Evolutionary conservation across 2,329 filamentous ascomycete genomes (phyloP), one percentile per base, ranked within the genome.

Genomic region (Claviceps fusiformis): DNA sequence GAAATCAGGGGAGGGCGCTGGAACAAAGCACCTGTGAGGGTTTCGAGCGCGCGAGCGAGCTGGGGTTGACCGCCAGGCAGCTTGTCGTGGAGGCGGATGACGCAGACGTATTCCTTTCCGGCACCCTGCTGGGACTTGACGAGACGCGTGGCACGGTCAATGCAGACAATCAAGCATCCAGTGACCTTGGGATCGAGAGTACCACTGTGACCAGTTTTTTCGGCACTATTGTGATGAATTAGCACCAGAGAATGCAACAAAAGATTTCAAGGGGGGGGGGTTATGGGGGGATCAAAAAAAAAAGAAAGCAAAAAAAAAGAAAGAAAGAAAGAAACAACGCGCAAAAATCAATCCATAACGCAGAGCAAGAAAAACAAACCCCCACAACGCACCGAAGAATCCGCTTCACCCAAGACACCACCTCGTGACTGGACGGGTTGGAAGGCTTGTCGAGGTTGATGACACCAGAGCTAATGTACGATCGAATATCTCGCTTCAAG

Each of bases 81-180:
- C 75, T 91, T 95, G 75, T 95, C 91, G 74, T 98, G 93, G 60
- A 98, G 81, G 66, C 93, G 83, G 66, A 97, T 89, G 58, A 98
- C 90, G 66, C 87, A 91, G 54, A 97, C 91, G 71, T 98, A 98
- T 77, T 98, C 93, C 78, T 98, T 98, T 80, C 93, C 93, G 59
- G 93, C 93, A 67, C 92, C 91, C 74, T 98, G 93, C 75, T 98
- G 93, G 54, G 91, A 95, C 80, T 98, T 98, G 71, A 98, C 93
- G 56, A 98, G 84, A 67, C 93, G 87, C 62, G 93, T 98, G 54
- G 93, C 93, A 67, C 93, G 90, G 75, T 97, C 93, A 69, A 97
- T 88, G 73, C 89, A 95, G 68, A 95, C 89, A 68, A 95, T 95
- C 69, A 95, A 75, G 73, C 90, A 95, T 65, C 91, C 91, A 51